Base-by-base conservation (phyloP, 805 yeast species). In the Saccharomyces mikatae region DNA sequence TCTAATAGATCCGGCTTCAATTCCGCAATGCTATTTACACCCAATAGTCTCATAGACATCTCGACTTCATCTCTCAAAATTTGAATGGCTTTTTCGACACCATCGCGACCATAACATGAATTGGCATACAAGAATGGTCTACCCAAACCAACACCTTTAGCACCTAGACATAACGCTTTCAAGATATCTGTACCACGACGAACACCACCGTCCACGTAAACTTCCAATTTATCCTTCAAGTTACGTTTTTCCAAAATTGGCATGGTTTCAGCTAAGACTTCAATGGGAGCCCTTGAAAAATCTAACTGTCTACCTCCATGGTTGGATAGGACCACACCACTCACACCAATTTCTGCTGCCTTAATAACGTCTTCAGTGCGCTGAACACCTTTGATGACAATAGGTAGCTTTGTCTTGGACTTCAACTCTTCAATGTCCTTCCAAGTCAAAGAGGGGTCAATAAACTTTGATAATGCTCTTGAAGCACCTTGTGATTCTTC, bases 301-400 rank as follows among this genome's bases (percentile, higher is more conserved):
- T 89, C 97, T 54, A 89, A 73, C 70, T 89, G 96, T 57, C 96
- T 76, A 46, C 96, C 96, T 56, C 96, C 96, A 71, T 89, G 96
- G 66, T 89, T 89, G 1, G 95, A 87, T 51, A 89, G 63, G 3
- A 89, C 89, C n/a, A 89, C 84, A 46, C 91, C 96, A 47, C 82
- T 80, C 29, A 80, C 78, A 3, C 94, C 94, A 61, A 78, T 71
- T 59, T 87, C 85, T 5, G 81, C 82, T 0, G 96, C 96, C 60
- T 73, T 70, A 21, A 88, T 67, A 0, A 86, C 90, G 65, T 89
- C 96, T 58, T 87, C 92, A 46, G 80, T 81, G 31, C 92, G 73
- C 70, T 88, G 95, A n/a, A 89, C 84, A 55, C 96, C 96, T 68
- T 89, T 89, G 58, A 87, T 76, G 36, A 86, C 74, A 52, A 87